A percentile compares a stretch with the other conserved stretches of the same genome.
Evolutionary conservation across 2,329 filamentous ascomycete species (phyloP).

Genomic region (Colletotrichum graminicola): DNA sequence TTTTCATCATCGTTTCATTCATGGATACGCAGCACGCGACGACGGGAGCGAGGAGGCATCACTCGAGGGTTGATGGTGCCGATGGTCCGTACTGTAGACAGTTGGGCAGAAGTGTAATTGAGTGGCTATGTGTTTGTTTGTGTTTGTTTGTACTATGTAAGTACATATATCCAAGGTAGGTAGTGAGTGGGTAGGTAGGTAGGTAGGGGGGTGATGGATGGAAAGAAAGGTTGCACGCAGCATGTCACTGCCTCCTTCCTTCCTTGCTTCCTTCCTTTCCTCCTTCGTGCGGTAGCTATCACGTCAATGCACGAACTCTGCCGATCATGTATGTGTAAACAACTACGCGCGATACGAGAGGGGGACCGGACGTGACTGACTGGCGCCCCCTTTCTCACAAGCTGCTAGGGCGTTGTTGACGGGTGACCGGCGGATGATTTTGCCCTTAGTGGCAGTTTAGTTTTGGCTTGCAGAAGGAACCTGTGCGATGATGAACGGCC

Average conservation of each 20-base stretch:
- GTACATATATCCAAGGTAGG: no score
- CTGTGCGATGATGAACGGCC: neutral
- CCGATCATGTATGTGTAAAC: neutral
- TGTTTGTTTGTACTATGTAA: neutral
- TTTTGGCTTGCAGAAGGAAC: neutral
- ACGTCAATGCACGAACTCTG: constrained; percentile 39
- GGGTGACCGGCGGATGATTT: constrained; percentile 26
- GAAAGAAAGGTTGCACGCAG: neutral
- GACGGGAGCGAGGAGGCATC: neutral
- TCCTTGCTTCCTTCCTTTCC: neutral
- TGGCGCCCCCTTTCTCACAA: constrained; percentile 15
- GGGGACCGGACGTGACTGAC: constrained; percentile 7
- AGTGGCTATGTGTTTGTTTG: no score
- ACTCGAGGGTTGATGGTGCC: neutral
- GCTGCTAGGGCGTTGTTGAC: constrained; percentile 26
- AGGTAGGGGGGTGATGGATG: neutral
- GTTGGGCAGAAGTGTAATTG: constrained; percentile 5
- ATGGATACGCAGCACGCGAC: constrained; percentile 7
- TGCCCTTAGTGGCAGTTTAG: constrained; percentile 18
- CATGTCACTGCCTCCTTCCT: constrained; percentile 20
- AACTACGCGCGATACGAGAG: constrained; percentile 12
- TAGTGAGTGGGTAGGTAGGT: no score
- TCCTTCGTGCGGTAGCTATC: constrained; percentile 9
- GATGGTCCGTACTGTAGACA: neutral
- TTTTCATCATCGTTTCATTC: constrained; percentile 7